phyloP scores from a whole-genome alignment of 2,329 filamentous ascomycete genomes.

The Ceratocystis alfenasii region DNA sequence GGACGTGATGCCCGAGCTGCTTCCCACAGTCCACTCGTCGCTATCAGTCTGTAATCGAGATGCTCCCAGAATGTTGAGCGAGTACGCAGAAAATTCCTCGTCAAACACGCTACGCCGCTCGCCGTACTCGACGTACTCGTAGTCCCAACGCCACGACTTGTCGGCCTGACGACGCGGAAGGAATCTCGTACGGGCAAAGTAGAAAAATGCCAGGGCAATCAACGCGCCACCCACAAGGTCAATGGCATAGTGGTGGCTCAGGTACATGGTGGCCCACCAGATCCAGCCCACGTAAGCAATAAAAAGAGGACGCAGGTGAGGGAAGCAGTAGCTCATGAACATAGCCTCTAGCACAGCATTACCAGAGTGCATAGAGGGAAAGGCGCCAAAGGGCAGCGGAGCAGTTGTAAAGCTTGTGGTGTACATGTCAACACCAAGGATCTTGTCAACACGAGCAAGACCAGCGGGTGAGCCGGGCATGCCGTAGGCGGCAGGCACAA shows the following conservation, averaged over 20 bases:
- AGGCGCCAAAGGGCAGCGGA: conserved; percentile 86
- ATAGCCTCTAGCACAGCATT: conserved; percentile 81
- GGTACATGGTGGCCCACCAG: conserved; percentile 98
- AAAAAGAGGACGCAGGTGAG: conserved; percentile 66
- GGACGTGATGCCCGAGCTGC: conserved; percentile 50
- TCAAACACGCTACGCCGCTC: conserved; percentile 29
- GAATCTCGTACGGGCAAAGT: conserved; percentile 67
- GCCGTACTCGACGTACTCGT: conserved; percentile 82
- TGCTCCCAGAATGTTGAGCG: conserved; percentile 36
- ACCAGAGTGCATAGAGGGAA: conserved; percentile 83
- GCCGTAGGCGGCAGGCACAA: conserved; percentile 83
- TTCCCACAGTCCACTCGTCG: conserved; percentile 84
- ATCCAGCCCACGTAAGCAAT: conserved; percentile 81
- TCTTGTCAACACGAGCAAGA: conserved; percentile 72
- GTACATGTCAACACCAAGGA: conserved; percentile 88
- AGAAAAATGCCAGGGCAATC: conserved; percentile 66
- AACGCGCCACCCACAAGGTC: conserved; percentile 81
- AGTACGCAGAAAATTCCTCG: conserved; percentile 38
- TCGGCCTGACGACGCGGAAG: conserved; percentile 70
- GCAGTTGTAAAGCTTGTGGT: conserved; percentile 84
- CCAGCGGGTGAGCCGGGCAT: conserved; percentile 84
- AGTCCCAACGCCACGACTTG: conserved; percentile 86
- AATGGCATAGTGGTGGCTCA: conserved; percentile 93
- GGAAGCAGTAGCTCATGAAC: conserved; percentile 89
- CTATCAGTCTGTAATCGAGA: conserved; percentile 44